Base-by-base conservation (phyloP, 2,329 filamentous ascomycete species). In the Colletotrichum paranaense region DNA sequence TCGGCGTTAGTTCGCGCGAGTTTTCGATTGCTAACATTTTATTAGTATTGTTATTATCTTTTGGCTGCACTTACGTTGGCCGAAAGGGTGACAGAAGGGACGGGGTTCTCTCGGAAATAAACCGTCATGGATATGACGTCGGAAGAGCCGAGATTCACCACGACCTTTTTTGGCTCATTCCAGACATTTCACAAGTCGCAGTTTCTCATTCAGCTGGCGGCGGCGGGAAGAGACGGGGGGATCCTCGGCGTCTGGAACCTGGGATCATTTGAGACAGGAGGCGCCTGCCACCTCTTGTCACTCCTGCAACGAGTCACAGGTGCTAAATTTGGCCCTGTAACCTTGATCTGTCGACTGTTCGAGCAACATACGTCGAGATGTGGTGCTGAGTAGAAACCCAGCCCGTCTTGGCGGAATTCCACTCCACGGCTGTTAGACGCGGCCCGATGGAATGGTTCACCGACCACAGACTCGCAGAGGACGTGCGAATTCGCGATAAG, bases 221-320 rank as follows among this genome's bases (percentile, higher is more conserved):
- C 42, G 11, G 42, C 42, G 30, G 24, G 16, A n/a, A 24, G 24
- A 56, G 58, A 59, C 38, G 38, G 38, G 70, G 67, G 59, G 59
- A 46, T 60, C 46, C 59, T 73, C 60, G 66, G 60, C 66, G 64
- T 73, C 70, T 14, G 70, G 35, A 58, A 22, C 16, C 35, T 19
- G 58, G 28, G 52, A 38, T 56, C 19, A 56, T 16, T 26, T 56
- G 49, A 56, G 52, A 56, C 49, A 56, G 30, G 4, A 53, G 28
- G 62, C 28, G 46, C 46, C 8, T 55, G 46, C 53, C 42, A 63
- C 11, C 11, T 35, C 38, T 30, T 26, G 22, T 26, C 24, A 14
- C 11, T 35, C 26, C 28, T 26, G 46, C 62, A 38, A 62, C 42
- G 30, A 63, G 62, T 55, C 46, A 11, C 30, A 38, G n/a, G 42